These are phyloP conservation scores for Calonectria fujianensis DNA, from an alignment of 2,329 filamentous ascomycete genomes.

Conservation along the genomic window DNA sequence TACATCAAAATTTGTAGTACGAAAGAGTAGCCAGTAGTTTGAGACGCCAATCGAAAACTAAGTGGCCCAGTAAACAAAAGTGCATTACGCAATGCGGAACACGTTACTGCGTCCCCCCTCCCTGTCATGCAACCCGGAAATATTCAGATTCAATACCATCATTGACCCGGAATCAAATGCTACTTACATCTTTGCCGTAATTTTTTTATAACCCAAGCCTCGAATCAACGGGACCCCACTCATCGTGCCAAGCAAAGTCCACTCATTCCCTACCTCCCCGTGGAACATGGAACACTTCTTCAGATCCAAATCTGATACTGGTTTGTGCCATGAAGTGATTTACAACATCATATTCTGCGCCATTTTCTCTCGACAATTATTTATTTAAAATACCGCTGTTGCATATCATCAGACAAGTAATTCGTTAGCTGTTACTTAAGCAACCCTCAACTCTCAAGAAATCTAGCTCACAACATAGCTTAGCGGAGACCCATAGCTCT, in stretches of 20 bases:
- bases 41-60: not conserved
- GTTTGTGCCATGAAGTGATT: not conserved
- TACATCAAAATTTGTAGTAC: not conserved
- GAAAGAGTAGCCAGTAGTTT: not conserved
- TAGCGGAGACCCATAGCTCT: not conserved
- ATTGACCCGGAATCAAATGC: not conserved
- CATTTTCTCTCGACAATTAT: not conserved
- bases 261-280: not conserved
- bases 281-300: not conserved
- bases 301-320: not conserved
- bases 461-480: not conserved
- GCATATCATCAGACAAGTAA: not conserved
- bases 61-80: not conserved
- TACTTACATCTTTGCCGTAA: not conserved
- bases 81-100: not conserved
- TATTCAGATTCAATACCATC: not conserved
- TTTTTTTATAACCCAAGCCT: not conserved
- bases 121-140: not conserved
- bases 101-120: not conserved
- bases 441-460: not conserved
- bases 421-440: not conserved
- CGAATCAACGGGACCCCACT: not conserved
- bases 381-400: not conserved
- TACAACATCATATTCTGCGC: not conserved
- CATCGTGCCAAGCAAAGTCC: not conserved